These are phyloP conservation scores for Theileria parva DNA, from an alignment of 169 alveolate species.

Conservation along the genomic window DNA sequence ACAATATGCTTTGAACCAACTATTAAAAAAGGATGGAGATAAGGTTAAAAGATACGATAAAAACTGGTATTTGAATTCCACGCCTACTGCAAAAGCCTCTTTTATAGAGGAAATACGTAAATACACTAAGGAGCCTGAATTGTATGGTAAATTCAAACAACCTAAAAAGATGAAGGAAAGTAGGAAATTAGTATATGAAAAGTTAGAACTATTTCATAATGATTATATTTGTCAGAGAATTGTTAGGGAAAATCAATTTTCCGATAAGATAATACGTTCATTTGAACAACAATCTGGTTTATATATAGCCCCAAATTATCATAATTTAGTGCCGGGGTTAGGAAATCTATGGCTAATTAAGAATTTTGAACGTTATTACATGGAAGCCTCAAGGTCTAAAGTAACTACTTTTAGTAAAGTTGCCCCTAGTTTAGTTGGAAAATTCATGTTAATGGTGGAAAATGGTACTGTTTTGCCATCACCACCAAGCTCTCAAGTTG, in stretches of 20 bases:
- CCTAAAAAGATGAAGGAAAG: slow-evolving; percentile 47
- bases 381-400: slow-evolving; percentile 17
- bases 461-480: slow-evolving; percentile 62
- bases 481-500: slow-evolving; percentile 43
- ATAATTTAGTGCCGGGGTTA: slow-evolving; percentile 56
- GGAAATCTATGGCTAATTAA: slow-evolving; percentile 60
- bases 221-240: slow-evolving; percentile 60
- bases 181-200: slow-evolving; percentile 29
- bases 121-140: slow-evolving; percentile 41
- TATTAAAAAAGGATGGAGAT: slow-evolving; percentile 27
- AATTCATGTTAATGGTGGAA: slow-evolving; percentile 67
- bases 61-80: slow-evolving; percentile 49
- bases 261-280: slow-evolving; percentile 52
- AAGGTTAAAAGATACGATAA: slow-evolving; percentile 37
- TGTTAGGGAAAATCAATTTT: slow-evolving; percentile 53
- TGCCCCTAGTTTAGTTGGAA: slow-evolving; percentile 45
- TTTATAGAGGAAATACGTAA: slow-evolving; percentile 45
- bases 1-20: slow-evolving; percentile 31
- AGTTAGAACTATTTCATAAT: slow-evolving; percentile 46
- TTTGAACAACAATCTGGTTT: slow-evolving; percentile 49
- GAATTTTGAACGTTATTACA: slow-evolving; percentile 50
- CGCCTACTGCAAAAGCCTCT: slow-evolving; percentile 29
- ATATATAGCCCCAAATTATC: slow-evolving; percentile 63
- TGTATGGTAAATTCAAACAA: slow-evolving; percentile 47
- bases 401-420: slow-evolving; percentile 29